Percentiles rank a stretch among this genome's conserved stretches.
These are phyloP conservation scores for Tolypocladium cylindrosporum DNA, from an alignment of 2,329 filamentous ascomycete genomes.

Conservation along the genomic window DNA sequence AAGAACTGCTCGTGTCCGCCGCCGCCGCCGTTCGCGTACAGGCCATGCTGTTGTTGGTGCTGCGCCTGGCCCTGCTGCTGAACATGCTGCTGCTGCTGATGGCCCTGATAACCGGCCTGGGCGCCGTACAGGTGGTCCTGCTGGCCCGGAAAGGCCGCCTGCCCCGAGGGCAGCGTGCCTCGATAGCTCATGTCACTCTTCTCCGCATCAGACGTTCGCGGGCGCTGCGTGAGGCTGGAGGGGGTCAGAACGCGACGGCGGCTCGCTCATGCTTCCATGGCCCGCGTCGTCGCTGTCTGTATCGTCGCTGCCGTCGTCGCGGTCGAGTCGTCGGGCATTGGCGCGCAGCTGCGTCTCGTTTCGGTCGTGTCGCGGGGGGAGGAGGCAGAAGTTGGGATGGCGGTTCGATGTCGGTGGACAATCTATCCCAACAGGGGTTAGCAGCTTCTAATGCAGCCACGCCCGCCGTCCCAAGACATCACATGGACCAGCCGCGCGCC, in stretches of 20 bases:
- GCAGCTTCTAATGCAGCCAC: slow-evolving; percentile 1
- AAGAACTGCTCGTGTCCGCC: slow-evolving; percentile 14
- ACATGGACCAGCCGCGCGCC: not conserved
- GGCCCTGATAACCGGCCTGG: slow-evolving; percentile 13
- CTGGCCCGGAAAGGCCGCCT: slow-evolving; percentile 16
- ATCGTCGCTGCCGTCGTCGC: not conserved
- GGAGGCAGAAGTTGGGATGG: slow-evolving; percentile 3
- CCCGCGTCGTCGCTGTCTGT: not conserved
- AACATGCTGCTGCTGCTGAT: slow-evolving; percentile 12
- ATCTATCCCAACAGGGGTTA: slow-evolving; percentile 6
- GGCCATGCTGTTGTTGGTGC: slow-evolving; percentile 9
- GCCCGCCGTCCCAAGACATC: slow-evolving; percentile 1
- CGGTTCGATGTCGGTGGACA: slow-evolving; percentile 2
- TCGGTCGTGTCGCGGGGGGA: not conserved
- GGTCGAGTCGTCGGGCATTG: not conserved
- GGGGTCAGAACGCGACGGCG: not conserved
- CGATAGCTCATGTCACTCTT: slow-evolving; percentile 24
- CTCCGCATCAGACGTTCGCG: slow-evolving; percentile 8
- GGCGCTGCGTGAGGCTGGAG: not conserved
- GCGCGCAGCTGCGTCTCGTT: slow-evolving; percentile 1
- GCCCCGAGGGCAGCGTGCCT: slow-evolving; percentile 18
- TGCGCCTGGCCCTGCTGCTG: slow-evolving; percentile 13
- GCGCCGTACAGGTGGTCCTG: slow-evolving; percentile 15
- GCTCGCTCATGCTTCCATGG: slow-evolving; percentile 2
- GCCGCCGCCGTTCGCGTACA: slow-evolving; percentile 6